Conservation (phyloP, 176 grass and related monocot genomes). For the Saccharum officinarum region DNA sequence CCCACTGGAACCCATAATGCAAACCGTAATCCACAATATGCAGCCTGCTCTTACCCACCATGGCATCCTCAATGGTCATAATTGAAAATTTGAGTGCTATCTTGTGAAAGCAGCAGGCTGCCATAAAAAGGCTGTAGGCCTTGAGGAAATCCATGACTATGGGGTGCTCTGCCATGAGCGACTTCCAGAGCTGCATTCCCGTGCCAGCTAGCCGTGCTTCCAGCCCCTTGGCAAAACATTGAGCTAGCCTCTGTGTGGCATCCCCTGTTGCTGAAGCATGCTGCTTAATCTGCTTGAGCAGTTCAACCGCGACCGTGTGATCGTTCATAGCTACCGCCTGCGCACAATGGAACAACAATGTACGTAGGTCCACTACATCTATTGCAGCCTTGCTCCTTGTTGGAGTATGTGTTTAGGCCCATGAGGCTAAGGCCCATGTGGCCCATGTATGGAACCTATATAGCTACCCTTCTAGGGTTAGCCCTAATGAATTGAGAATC, state of each 20-base stretch:
- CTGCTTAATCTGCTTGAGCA: constrained; percentile 57
- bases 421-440: too few species aligned
- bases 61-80: constrained; percentile 16
- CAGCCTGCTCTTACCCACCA: constrained; percentile 27
- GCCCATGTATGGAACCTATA: too few species aligned
- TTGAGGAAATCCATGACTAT: constrained; percentile 23
- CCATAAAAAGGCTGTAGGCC: constrained; percentile 39
- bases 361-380: background rate
- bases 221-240: constrained; percentile 53
- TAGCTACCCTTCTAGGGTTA: too few species aligned
- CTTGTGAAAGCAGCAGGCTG: constrained; percentile 38
- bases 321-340: background rate
- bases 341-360: background rate
- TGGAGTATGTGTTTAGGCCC: too few species aligned
- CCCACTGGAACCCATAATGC: constrained; percentile 46
- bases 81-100: background rate
- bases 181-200: constrained; percentile 42
- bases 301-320: background rate
- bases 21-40: constrained; percentile 46
- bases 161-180: constrained; percentile 13
- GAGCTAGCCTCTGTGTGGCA: constrained; percentile 59
- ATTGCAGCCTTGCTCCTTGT: background rate
- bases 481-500: too few species aligned
- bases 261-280: constrained; percentile 51
- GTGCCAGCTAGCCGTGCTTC: constrained; percentile 57